Conservation (phyloP, 2,329 filamentous ascomycete species). For the Venturia effusa region DNA sequence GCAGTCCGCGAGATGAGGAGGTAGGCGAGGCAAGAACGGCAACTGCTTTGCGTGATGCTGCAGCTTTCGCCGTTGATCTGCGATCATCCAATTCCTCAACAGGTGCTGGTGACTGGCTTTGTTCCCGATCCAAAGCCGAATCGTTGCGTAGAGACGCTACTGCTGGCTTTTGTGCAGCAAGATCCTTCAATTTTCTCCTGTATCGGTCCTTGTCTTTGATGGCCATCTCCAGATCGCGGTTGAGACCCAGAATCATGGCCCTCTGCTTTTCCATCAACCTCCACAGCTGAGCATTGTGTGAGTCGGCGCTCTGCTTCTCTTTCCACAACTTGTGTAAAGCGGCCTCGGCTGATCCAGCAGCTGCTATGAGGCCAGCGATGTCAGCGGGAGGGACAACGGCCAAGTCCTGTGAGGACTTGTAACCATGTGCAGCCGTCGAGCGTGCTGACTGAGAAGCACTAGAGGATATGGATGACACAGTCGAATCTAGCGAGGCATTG, state of each 20-base stretch:
- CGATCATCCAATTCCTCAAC: constrained; percentile 9
- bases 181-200: constrained; percentile 77
- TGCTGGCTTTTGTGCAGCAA: constrained; percentile 36
- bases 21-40: constrained; percentile 1
- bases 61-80: neutral
- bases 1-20: neutral
- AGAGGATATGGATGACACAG: constrained; percentile 55
- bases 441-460: constrained; percentile 36
- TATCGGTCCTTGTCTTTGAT: constrained; percentile 94
- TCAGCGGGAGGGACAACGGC: constrained; percentile 50
- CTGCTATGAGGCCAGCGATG: constrained; percentile 65
- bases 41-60: constrained; percentile 10
- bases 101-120: constrained; percentile 26
- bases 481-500: constrained; percentile 85
- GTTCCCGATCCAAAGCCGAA: constrained; percentile 22
- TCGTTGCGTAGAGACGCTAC: constrained; percentile 25
- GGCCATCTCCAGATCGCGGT: constrained; percentile 84
- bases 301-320: constrained; percentile 79
- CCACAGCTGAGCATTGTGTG: constrained; percentile 91
- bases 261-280: constrained; percentile 92
- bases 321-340: constrained; percentile 80
- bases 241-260: constrained; percentile 83
- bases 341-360: constrained; percentile 80
- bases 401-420: constrained; percentile 46
- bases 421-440: constrained; percentile 42